Percentiles rank a stretch among this genome's conserved stretches.
These are phyloP conservation scores for Spizellomyces punctatus DNA, from an alignment of 192 early-diverging fungal species.

Conservation along the genomic window DNA sequence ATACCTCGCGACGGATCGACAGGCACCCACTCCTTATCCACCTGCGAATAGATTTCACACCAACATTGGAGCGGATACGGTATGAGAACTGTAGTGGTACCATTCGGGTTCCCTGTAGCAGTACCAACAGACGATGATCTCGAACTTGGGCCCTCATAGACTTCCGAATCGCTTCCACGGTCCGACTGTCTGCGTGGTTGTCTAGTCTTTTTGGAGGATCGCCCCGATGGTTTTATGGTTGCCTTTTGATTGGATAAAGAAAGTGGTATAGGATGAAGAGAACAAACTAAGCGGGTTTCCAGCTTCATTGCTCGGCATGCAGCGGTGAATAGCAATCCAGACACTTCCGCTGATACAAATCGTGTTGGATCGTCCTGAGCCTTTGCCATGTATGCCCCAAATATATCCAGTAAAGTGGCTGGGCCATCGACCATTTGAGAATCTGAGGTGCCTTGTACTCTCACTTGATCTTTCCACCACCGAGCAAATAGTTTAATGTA, in stretches of 20 bases:
- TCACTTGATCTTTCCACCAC: constrained; percentile 22
- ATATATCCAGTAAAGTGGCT: neutral
- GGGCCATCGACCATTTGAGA: neutral
- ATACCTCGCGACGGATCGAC: constrained; percentile 60
- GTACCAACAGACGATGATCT: neutral
- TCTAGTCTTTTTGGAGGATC: neutral
- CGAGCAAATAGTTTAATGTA: constrained; percentile 12
- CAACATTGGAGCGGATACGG: constrained; percentile 25
- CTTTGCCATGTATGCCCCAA: constrained; percentile 3
- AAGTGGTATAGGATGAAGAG: constrained; percentile 67
- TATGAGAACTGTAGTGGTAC: neutral
- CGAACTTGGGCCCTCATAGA: neutral
- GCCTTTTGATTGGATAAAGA: constrained; percentile 44
- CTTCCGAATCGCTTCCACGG: constrained; percentile 1
- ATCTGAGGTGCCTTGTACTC: neutral
- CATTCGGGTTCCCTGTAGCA: neutral
- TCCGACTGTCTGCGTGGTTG: neutral
- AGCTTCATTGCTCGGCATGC: constrained; percentile 50
- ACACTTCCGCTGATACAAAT: constrained; percentile 35
- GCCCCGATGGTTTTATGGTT: neutral
- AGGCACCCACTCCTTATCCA: constrained; percentile 32
- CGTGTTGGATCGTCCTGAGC: neutral
- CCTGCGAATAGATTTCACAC: constrained; percentile 36
- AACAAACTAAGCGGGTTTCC: constrained; percentile 62
- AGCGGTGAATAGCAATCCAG: constrained; percentile 54